These are phyloP conservation scores for Penicillium sp. DNA, from an alignment of 2,329 filamentous ascomycete species.

Conservation along the genomic window DNA sequence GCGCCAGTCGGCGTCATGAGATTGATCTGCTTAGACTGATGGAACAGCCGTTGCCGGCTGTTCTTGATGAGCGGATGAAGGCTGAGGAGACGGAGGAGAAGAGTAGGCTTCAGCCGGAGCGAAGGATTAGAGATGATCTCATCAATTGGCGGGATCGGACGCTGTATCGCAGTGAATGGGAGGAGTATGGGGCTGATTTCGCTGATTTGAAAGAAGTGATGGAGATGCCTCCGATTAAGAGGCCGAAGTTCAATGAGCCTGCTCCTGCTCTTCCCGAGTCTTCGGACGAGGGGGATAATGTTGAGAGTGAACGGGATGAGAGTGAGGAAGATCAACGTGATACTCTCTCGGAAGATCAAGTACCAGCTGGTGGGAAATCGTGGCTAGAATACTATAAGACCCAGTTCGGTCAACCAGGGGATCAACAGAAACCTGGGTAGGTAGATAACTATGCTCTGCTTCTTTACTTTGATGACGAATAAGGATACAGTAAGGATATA, in stretches of 20 bases:
- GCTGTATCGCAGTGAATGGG: constrained; percentile 51
- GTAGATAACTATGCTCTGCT: neutral
- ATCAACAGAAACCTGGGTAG: neutral
- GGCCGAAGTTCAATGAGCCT: constrained; percentile 22
- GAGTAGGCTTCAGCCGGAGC: constrained; percentile 26
- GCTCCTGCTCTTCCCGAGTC: neutral
- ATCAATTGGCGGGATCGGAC: constrained; percentile 49
- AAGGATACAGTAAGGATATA: constrained; percentile 18
- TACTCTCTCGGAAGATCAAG: neutral
- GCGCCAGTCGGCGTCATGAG: constrained; percentile 47
- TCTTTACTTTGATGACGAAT: neutral
- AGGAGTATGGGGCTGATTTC: constrained; percentile 37
- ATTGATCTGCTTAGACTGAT: constrained; percentile 45
- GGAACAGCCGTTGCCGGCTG: constrained; percentile 21
- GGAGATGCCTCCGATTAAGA: constrained; percentile 31
- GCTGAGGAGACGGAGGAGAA: constrained; percentile 18
- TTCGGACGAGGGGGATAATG: too few relatives aligned
- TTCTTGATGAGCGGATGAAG: constrained; percentile 20
- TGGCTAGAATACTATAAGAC: neutral
- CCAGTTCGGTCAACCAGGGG: neutral
- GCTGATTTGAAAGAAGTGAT: constrained; percentile 31
- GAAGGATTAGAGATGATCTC: constrained; percentile 36
- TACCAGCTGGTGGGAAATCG: neutral
- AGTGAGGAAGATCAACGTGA: neutral
- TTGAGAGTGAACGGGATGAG: too few relatives aligned